Percentiles rank a stretch among this genome's conserved stretches.
Conservation (phyloP, 352 stramenopile species). For the Phytophthora melonis region DNA sequence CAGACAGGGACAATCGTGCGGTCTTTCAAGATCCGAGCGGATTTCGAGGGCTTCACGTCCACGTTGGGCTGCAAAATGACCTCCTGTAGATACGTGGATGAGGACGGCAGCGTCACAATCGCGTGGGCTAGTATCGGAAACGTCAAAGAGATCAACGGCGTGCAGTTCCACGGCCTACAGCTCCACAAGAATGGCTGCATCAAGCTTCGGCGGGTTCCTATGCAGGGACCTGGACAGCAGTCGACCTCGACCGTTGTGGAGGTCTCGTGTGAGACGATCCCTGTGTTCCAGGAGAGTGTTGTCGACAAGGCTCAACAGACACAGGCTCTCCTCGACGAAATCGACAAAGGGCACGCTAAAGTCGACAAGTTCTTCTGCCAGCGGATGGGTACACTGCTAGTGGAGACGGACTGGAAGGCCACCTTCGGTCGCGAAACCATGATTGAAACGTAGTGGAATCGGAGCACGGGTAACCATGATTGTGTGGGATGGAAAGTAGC, state of each 20-base stretch:
- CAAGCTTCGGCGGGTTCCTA: conserved; percentile 17
- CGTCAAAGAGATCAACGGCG: conserved; percentile 12
- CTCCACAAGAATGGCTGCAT: conserved; percentile 34
- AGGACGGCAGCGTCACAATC: conserved; percentile 5
- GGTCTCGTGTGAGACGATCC: conserved; percentile 48
- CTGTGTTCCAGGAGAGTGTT: conserved; percentile 56
- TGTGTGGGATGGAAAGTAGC: conserved; percentile 3
- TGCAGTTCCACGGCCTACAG: conserved; percentile 12
- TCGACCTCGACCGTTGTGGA: conserved; percentile 49
- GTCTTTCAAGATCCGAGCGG: conserved; percentile 15
- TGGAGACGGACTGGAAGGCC: conserved; percentile 47
- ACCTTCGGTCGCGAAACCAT: conserved; percentile 8
- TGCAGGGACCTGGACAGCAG: conserved; percentile 7
- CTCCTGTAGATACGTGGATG: conserved; percentile 14
- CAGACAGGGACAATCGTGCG: conserved; percentile 16
- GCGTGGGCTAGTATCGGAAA: conserved; percentile 14
- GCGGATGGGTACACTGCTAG: conserved; percentile 19
- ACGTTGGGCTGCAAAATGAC: conserved; percentile 19
- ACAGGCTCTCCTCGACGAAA: conserved; percentile 20
- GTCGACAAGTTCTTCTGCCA: conserved; percentile 38
- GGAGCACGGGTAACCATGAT: conserved; percentile 8
- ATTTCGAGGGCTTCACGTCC: conserved; percentile 21
- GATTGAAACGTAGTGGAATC: neutral
- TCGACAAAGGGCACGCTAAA: conserved; percentile 27
- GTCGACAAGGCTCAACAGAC: conserved; percentile 39